Conservation (phyloP, 192 early-diverging fungal genomes). For the Coemansia reversa region DNA sequence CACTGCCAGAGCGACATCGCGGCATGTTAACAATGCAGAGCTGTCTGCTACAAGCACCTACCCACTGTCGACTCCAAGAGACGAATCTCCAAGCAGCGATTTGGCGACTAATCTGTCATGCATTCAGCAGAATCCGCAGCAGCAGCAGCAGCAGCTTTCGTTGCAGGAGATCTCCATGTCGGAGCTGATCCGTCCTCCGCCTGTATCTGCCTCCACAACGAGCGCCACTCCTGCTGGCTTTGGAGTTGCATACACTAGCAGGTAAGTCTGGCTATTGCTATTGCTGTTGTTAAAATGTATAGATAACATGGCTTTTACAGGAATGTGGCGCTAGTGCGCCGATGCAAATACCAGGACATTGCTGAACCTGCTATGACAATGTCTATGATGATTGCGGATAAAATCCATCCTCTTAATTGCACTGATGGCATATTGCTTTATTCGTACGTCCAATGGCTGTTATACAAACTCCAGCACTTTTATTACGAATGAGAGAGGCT, state of each 20-base stretch:
- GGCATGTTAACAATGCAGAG: not conserved
- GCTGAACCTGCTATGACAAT: conserved; percentile 16
- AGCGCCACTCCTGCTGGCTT: conserved; percentile 9
- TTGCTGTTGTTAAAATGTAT: not conserved
- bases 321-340: not conserved
- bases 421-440: not conserved
- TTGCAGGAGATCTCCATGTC: not conserved
- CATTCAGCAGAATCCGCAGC: conserved; percentile 1
- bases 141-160: not conserved
- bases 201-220: not conserved
- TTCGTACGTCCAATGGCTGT: not conserved
- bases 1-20: conserved; percentile 7
- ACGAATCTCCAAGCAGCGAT: not conserved
- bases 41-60: not conserved
- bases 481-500: not conserved
- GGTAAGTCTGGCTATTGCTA: not conserved
- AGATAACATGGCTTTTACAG: not conserved
- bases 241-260: not conserved
- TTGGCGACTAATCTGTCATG: not conserved
- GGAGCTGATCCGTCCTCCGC: not conserved
- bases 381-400: not conserved
- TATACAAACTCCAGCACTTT: not conserved
- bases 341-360: conserved; percentile 15
- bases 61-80: not conserved
- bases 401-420: not conserved